Base-by-base conservation (phyloP, 2,329 filamentous ascomycete genomes). In the Pestalotiopsis sp. region DNA sequence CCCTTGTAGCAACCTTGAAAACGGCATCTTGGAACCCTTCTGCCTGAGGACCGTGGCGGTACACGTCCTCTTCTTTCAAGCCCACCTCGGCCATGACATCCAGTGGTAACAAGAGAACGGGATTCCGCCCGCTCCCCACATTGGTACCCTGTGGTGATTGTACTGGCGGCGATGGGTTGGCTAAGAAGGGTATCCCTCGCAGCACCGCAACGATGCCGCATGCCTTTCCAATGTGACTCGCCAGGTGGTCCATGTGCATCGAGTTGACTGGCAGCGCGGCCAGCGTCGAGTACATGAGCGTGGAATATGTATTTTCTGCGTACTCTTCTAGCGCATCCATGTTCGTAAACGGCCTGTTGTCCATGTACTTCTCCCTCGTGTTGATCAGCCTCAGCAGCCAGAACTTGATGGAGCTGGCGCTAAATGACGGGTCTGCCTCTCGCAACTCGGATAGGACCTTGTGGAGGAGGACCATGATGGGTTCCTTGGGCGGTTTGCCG, bases 181-280 rank as follows among this genome's bases (percentile, higher is more conserved):
- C 95, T n/a, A 98, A 86, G 2, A 98, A 80, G 0, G 96, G 95
- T 12, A 98, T 85, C 0, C 96, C 95, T 56, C 95, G 88, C n/a
- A 99, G 83, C 0, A 97, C 88, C 1, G 95, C 92, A 2, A 91
- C 87, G 67, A 99, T 98, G 9, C 96, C 96, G 63, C 90, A 92
- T 0, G 96, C 95, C 78, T 99, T 99, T 66, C 96, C 96, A 68
- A 98, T 93, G 79, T 99, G 96, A 67, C 93, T 97, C 9, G 95
- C 95, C 20, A 99, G 85, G 81, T 99, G 96, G 76, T 99, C 96
- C 57, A 94, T 90, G 27, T 95, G 92, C 75, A 97, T 86, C 1
- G 93, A 97, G 11, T 90, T 89, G 75, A 98, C 85, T 0, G 94
- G 92, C 68, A 98, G 82, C 6, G 92, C 86, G 20, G 93, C 93